Evolutionary conservation across 768 basidiomycete species (phyloP).

Genomic region (Crucibulum laeve): DNA sequence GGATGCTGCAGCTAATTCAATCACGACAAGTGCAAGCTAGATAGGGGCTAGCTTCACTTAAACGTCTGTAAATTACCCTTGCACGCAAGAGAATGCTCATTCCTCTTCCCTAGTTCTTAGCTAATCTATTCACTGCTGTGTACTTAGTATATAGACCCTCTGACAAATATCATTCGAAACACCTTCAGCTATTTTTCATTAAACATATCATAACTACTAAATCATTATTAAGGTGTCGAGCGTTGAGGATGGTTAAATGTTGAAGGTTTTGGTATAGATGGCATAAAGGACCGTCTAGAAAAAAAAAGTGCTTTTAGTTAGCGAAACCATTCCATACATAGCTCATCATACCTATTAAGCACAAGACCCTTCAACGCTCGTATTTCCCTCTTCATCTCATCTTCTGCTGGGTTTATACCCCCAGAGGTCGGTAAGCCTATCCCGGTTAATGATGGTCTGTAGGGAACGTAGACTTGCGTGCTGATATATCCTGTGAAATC

Average conservation of each 20-base stretch:
- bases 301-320: not conserved
- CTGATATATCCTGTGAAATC: constrained; percentile 80
- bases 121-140: no score
- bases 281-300: constrained; percentile 37
- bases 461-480: constrained; percentile 62
- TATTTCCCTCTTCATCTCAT: constrained; percentile 71
- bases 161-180: no score
- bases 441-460: constrained; percentile 25
- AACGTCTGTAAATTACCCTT: no score
- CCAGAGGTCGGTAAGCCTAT: constrained; percentile 20
- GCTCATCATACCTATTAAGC: constrained; percentile 61
- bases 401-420: constrained; percentile 42
- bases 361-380: constrained; percentile 76
- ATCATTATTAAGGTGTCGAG: not conserved
- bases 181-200: no score
- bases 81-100: no score
- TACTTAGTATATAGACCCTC: no score
- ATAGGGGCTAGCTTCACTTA: no score
- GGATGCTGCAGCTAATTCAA: no score
- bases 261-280: constrained; percentile 17
- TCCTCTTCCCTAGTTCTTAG: no score
- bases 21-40: no score
- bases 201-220: not conserved
- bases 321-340: not conserved
- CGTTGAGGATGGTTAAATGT: not conserved